Evolutionary conservation across 441 rosid genomes (phyloP).

Genomic region (Flueggea neowawraea): DNA sequence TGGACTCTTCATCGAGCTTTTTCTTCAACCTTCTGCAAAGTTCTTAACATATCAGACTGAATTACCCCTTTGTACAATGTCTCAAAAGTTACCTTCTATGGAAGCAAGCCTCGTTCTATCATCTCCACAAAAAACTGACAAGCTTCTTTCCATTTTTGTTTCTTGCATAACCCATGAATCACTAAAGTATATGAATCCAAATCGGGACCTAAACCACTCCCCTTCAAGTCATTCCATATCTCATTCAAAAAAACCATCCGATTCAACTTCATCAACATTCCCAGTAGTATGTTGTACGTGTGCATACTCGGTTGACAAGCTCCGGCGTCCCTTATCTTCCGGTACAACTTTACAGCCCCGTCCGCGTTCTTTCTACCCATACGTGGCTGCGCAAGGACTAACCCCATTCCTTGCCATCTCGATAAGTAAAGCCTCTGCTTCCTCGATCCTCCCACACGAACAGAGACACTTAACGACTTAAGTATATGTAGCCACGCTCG

Average conservation of each 20-base stretch:
- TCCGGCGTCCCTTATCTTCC: slow-evolving; percentile 56
- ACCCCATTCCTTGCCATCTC: slow-evolving; percentile 70
- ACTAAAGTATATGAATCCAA: slow-evolving; percentile 77
- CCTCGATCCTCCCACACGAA: slow-evolving; percentile 65
- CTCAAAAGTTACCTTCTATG: slow-evolving; percentile 83
- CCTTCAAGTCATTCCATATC: slow-evolving; percentile 76
- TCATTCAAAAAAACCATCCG: slow-evolving; percentile 51
- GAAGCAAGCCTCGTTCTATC: slow-evolving; percentile 89
- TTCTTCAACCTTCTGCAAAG: slow-evolving; percentile 87
- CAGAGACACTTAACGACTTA: slow-evolving; percentile 69
- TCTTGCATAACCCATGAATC: slow-evolving; percentile 70
- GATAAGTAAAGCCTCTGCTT: slow-evolving; percentile 63
- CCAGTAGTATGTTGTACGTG: slow-evolving; percentile 62
- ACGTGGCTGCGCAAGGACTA: slow-evolving; percentile 60
- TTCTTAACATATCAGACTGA: slow-evolving; percentile 84
- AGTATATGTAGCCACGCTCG: slow-evolving; percentile 60
- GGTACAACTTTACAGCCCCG: slow-evolving; percentile 65
- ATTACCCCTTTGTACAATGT: slow-evolving; percentile 73
- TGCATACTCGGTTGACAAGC: slow-evolving; percentile 44
- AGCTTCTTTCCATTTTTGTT: slow-evolving; percentile 74
- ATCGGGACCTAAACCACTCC: slow-evolving; percentile 62
- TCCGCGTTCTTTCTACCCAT: slow-evolving; percentile 69
- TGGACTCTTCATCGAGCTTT: slow-evolving; percentile 78
- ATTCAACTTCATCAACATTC: slow-evolving; percentile 54
- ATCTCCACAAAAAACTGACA: slow-evolving; percentile 84